These are phyloP conservation scores for Pseudogymnoascus verrucosus DNA, from an alignment of 2,329 filamentous ascomycete species.

Conservation along the genomic window DNA sequence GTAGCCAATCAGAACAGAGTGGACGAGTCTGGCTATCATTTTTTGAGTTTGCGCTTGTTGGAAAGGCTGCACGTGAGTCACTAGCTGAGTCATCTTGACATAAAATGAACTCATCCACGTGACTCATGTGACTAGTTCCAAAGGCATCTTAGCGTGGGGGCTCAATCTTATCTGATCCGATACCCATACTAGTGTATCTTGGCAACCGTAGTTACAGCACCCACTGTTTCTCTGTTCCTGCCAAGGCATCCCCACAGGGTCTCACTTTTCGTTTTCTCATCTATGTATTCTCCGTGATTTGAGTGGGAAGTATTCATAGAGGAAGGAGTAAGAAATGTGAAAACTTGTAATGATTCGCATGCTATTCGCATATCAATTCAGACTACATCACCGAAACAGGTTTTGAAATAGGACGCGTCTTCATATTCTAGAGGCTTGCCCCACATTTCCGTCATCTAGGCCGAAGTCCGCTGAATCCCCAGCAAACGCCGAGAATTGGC, in stretches of 20 bases:
- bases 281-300: not conserved
- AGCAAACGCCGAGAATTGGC: constrained; percentile 1
- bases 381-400: not conserved
- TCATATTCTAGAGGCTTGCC: not conserved
- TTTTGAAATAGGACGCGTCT: not conserved
- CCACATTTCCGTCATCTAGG: not conserved
- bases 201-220: not conserved
- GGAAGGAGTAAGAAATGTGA: not conserved
- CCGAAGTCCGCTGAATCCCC: not conserved
- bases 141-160: not conserved
- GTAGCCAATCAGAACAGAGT: not conserved
- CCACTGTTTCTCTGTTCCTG: too few species aligned
- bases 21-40: not conserved
- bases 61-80: constrained; percentile 8
- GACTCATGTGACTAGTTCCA: not conserved
- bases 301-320: not conserved
- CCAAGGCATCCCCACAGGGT: not conserved
- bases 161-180: not conserved
- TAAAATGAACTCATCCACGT: not conserved
- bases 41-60: not conserved
- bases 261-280: not conserved
- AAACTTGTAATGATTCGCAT: not conserved
- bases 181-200: not conserved
- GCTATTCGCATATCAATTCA: not conserved
- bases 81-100: constrained; percentile 3